Base-by-base conservation (phyloP, 2,329 filamentous ascomycete genomes). In the Aureobasidium namibiae region DNA sequence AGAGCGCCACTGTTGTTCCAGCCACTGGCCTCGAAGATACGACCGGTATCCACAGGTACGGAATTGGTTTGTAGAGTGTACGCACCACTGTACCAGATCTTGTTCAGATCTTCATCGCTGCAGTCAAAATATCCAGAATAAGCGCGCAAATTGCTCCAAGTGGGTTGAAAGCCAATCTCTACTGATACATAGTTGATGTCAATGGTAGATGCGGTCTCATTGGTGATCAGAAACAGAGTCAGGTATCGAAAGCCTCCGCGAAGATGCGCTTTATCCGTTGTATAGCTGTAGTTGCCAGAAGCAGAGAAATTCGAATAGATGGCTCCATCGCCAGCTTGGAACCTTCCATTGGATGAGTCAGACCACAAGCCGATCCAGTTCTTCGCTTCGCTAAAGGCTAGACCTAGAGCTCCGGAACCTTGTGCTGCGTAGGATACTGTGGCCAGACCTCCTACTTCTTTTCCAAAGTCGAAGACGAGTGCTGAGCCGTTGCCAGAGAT, bases 381-480 rank as follows among this genome's bases (percentile, higher is more conserved):
- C 57, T 71, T 74, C 0, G 73, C 72, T 66, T 76, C 74, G 6
- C 71, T 71, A 59, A 76, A 76, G 6, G 73, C 73, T 7, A 76
- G 66, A 4, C 74, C 73, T 14, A 76, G 63, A 4, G 65, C 63
- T 16, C 72, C 73, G 7, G 63, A 26, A 2, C 73, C 73, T 4
- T 75, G 69, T 2, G 72, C 73, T 3, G 70, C 72, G 64, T 82
- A 85, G 10, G 74, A 68, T n/a, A 85, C 64, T 3, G 75, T 77
- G 5, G 80, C 70, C 59, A 83, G 77, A 5, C 82, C 82, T 38
- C 81, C 82, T 5, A 84, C 80, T 65, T 84, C 80, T 24, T 76
- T 72, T 4, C 81, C 81, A 65, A 85, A 85, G 67, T 85, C 82
- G 60, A 82, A 81, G 1, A 83, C 77, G 1, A 82, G 67, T n/a